phyloP scores from a whole-genome alignment of 106 monocot species.

The Phalaenopsis equestris region DNA sequence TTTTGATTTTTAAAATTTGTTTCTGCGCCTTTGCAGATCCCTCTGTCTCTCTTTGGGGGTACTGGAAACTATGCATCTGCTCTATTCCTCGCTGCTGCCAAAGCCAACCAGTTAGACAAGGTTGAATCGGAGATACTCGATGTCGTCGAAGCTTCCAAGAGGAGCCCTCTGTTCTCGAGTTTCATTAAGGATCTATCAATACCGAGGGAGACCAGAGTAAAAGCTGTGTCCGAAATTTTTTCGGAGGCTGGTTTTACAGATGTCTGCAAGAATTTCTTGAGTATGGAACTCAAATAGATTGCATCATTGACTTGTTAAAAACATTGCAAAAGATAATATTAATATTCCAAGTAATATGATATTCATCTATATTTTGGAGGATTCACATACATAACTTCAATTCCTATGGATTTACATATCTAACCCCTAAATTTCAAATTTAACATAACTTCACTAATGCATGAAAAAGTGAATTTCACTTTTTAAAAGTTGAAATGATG shows the following conservation, averaged over 20 bases:
- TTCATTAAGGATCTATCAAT: slow-evolving; percentile 74
- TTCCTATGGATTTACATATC: no score
- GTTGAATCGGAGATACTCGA: slow-evolving; percentile 71
- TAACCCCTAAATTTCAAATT: no score
- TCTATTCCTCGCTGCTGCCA: slow-evolving; percentile 67
- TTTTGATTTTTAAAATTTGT: not conserved
- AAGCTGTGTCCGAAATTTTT: slow-evolving; percentile 65
- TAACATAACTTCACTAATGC: no score
- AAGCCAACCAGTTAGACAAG: slow-evolving; percentile 61
- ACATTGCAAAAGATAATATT: not conserved
- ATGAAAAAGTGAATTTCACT: no score
- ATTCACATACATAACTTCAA: no score
- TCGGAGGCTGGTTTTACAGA: slow-evolving; percentile 72
- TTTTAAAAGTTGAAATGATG: no score
- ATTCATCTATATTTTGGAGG: not conserved
- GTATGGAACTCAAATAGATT: slow-evolving; percentile 26
- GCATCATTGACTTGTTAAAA: not conserved
- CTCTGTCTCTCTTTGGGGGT: slow-evolving; percentile 62
- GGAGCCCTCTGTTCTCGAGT: slow-evolving; percentile 60
- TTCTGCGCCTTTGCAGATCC: slow-evolving; percentile 33
- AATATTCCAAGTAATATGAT: not conserved
- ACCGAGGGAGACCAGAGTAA: slow-evolving; percentile 57
- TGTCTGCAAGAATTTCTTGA: slow-evolving; percentile 76
- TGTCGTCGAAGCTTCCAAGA: slow-evolving; percentile 66
- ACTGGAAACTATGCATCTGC: slow-evolving; percentile 87